Evolutionary conservation across 192 early-diverging fungal genomes (phyloP), one percentile per base, ranked within the genome.

Genomic region (Anaeromyces robustus): DNA sequence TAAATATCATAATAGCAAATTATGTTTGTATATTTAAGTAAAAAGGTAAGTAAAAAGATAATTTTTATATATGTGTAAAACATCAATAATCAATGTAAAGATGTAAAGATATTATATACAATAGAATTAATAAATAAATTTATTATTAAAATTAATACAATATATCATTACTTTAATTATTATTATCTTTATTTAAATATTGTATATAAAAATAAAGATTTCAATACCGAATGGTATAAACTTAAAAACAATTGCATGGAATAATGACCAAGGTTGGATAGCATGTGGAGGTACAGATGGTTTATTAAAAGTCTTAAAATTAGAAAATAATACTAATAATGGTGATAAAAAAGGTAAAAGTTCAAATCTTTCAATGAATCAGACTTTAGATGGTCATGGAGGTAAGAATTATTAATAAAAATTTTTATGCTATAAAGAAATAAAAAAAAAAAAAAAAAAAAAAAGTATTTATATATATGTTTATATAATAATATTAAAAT

Each of bases 241-340:
- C 34, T 86, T 91, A 3, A 84, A 84, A 18, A 86, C 89, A 22
- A 85, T 91, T 37, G 85, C 87, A 26, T 91, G 90, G 90, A 82
- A 90, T 80, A 91, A 91, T 80, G 86, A 90, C 30, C 85, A 88
- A 81, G 90, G 90, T 29, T 91, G 86, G 86, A 90, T 91, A 29
- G 89, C 90, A 29, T 91, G 90, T 81, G 90, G 90, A 2, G 90
- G 90, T 22, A 89, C 90, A 30, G 86, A 89, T 16, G 90, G 89
- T 12, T 79, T 91, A n/a, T 83, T 91, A 19, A 91, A 91, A 79
- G 90, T 91, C 1, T 81, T 91, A 30, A 90, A 91, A 80, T 84
- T 91, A 14, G 89, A 91, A 78, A 81, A 79, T 68, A 68, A n/a
- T n/a, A 68, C 26, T 77, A 84, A 29, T 29, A 30, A 37, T 18